Percentiles rank a stretch among this genome's conserved stretches.
phyloP scores from a whole-genome alignment of 2,329 filamentous ascomycete genomes.

The Xylaria sp. region DNA sequence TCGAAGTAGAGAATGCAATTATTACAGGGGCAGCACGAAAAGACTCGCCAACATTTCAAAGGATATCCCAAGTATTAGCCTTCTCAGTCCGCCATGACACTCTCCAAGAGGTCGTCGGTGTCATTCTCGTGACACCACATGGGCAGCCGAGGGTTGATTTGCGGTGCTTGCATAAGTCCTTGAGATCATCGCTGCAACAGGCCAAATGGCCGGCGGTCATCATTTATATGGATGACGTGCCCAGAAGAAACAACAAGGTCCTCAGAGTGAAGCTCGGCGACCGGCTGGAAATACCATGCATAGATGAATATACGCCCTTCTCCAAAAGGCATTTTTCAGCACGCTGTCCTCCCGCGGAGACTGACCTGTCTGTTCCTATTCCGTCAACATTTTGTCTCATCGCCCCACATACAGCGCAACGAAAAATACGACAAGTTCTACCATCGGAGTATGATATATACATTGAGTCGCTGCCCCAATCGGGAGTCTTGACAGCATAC shows the following conservation, averaged over 20 bases:
- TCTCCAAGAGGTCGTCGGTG: constrained; percentile 66
- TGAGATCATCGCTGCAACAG: constrained; percentile 61
- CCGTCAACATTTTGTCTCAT: constrained; percentile 50
- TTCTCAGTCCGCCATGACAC: constrained; percentile 65
- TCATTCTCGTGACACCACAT: constrained; percentile 61
- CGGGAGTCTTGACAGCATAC: constrained; percentile 16
- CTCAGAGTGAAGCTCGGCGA: constrained; percentile 64
- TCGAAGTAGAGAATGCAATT: constrained; percentile 69
- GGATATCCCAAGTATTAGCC: constrained; percentile 61
- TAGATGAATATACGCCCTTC: constrained; percentile 59
- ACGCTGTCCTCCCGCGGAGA: background rate
- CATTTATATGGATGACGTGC: constrained; percentile 65
- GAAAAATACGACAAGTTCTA: constrained; percentile 14
- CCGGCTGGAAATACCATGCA: constrained; percentile 56
- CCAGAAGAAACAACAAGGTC: constrained; percentile 69
- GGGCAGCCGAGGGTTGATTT: constrained; percentile 59
- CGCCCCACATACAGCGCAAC: constrained; percentile 39
- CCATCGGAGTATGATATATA: constrained; percentile 7
- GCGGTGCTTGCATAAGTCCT: constrained; percentile 58
- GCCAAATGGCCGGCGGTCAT: constrained; percentile 64
- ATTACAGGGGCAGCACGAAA: constrained; percentile 57
- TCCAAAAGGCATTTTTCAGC: constrained; percentile 56
- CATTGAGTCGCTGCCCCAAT: constrained; percentile 7
- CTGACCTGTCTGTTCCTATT: constrained; percentile 51
- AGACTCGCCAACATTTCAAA: constrained; percentile 57